phyloP scores from a whole-genome alignment of 1,284 basidiomycete species.

The Pholiota adiposa region DNA sequence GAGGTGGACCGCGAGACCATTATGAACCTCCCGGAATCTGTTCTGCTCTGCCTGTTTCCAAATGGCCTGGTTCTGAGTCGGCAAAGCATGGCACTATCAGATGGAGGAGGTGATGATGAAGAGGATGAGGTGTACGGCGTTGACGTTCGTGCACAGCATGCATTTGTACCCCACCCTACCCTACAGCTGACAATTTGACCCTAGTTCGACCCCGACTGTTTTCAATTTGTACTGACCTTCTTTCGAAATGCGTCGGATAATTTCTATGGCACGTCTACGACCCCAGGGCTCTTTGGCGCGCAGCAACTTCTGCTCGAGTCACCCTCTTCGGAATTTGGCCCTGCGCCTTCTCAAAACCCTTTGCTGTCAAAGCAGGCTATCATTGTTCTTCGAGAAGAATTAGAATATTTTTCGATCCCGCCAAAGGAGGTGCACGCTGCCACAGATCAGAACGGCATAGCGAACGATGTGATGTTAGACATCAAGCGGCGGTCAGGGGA shows the following conservation, averaged over 20 bases:
- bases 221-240: conserved; percentile 91
- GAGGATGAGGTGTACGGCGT: conserved; percentile 96
- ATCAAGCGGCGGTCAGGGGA: conserved; percentile 87
- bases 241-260: conserved; percentile 86
- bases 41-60: conserved; percentile 95
- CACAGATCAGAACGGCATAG: conserved; percentile 79
- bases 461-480: conserved; percentile 76
- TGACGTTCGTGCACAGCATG: conserved; percentile 61
- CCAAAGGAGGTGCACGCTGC: conserved; percentile 64
- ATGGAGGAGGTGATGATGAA: conserved; percentile 76
- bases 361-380: conserved; percentile 96
- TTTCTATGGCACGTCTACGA: conserved; percentile 88
- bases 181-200: conserved; percentile 16
- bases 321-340: conserved; percentile 64
- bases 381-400: conserved; percentile 96
- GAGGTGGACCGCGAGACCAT: conserved; percentile 97
- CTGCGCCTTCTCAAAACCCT: conserved; percentile 81
- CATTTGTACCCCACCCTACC: conserved; percentile 13
- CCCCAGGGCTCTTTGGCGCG: conserved; percentile 76
- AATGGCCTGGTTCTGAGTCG: conserved; percentile 95
- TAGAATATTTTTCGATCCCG: conserved; percentile 98
- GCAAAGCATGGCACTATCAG: conserved; percentile 76
- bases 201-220: conserved; percentile 97
- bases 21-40: conserved; percentile 98
- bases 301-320: conserved; percentile 81